Base-by-base conservation (phyloP, 169 alveolate species). In the Eimeria praecox region DNA sequence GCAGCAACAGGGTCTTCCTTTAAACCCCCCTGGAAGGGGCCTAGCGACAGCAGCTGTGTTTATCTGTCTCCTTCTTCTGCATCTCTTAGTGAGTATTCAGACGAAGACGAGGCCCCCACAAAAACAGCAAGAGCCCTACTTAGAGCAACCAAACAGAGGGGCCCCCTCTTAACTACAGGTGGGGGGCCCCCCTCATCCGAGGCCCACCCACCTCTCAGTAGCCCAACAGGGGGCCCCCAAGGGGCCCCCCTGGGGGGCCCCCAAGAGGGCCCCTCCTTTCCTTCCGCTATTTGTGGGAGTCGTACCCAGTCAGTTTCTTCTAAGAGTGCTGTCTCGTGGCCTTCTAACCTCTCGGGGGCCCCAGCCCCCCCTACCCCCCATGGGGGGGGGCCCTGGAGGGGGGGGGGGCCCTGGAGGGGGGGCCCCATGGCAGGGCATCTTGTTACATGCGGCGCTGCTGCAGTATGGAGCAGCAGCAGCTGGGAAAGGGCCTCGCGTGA, bases 31-130 rank as follows among this genome's bases (percentile, higher is more conserved):
- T 80, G 90, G 90, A 80, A 46, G 22, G 90, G 90, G 69, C 59
- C 59, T 35, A 46, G 90, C 6, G 90, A 80, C 69, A 80, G 90
- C 90, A 80, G 66, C 40, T 42, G 90, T 44, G 64, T 80, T 20
- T 80, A 49, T 44, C 69, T 80, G 64, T 80, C 90, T 33, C 90
- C 90, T 42, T 44, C 90, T 33, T 80, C 90, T 42, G 56, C 64
- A 12, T 80, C 90, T n/a, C 44, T 69, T 46, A 80, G 90, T n/a
- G 90, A 49, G 5, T 14, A 22, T 12, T 80, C 90, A 27, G 90
- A 80, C n/a, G 90, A 80, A 46, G 90, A 80, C 49, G 90, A 80
- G 69, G 90, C 90, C 40, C 90, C 90, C 4, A 80, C 90, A 6
- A 42, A 49, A 22, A 18, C n/a, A 42, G 90, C 90, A 22, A 42